Base-by-base conservation (phyloP, 2,329 filamentous ascomycete species). In the Alternaria burnsii region DNA sequence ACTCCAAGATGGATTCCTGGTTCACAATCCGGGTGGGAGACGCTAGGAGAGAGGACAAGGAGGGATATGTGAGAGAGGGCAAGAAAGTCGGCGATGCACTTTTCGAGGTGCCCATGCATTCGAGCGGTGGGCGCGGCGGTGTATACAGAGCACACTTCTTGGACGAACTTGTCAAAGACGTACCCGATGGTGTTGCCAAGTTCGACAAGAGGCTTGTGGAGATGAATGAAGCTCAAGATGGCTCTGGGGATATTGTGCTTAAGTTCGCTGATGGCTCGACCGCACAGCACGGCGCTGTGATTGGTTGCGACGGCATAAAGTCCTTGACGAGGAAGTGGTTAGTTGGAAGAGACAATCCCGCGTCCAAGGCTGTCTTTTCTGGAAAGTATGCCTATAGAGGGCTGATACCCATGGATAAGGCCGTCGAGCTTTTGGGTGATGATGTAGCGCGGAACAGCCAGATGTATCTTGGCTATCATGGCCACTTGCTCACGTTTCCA, bases 231-330 rank as follows among this genome's bases (percentile, higher is more conserved):
- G 71, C 72, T 3, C 60, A 70, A 4, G 74, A 76, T 52, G 70
- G 69, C 16, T 77, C 72, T 3, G 72, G 73, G 9, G 70, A 76
- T 38, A 73, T 81, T n/a, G 68, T 74, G 4, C 63, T 82, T 18
- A 70, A 74, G 14, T 83, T 87, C 61, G 70, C 73, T 3, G 85
- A 87, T 68, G 83, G 84, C 1, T 81, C 76, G 0, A 76, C 71
- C 1, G 83, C 78, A 2, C 71, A 79, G 28, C 82, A 83, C 28
- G 81, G 79, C 66, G 79, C 82, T 2, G 84, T 88, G 1, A 82
- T 91, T 59, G 88, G 86, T 11, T 89, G 87, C 70, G 89, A 91
- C 71, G 89, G 89, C 1, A 88, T 91, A 71, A 87, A 87, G 71
- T 88, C 86, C 0, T 78, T 80, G 8, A 81, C 85, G 3, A 81